Evolutionary conservation across 768 basidiomycete species (phyloP).

Genomic region (Russula lepida): DNA sequence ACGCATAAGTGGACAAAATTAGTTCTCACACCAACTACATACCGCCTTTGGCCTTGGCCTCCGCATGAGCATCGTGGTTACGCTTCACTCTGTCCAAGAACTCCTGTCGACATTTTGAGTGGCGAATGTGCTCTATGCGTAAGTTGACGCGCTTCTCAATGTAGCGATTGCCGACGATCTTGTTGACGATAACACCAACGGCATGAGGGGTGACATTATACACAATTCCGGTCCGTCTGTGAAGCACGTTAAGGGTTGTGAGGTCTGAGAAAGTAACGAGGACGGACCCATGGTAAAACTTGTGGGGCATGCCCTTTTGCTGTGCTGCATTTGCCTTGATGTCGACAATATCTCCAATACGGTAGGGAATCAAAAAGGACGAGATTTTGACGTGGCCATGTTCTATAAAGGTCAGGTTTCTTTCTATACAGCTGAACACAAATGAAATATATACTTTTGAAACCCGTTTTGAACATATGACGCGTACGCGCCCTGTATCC

Average conservation of each 20-base stretch:
- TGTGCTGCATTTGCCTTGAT: slow-evolving; percentile 99
- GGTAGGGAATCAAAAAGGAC: slow-evolving; percentile 89
- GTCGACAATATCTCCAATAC: slow-evolving; percentile 97
- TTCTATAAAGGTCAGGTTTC: slow-evolving; percentile 38
- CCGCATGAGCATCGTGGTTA: slow-evolving; percentile 76
- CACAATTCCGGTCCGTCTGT: slow-evolving; percentile 92
- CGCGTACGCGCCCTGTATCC: slow-evolving; percentile 99
- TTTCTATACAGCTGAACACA: background rate
- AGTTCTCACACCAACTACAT: slow-evolving; percentile 28
- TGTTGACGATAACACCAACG: slow-evolving; percentile 96
- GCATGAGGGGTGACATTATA: slow-evolving; percentile 96
- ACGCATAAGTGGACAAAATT: background rate
- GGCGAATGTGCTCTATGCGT: slow-evolving; percentile 89
- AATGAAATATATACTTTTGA: slow-evolving; percentile 67
- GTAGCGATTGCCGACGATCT: slow-evolving; percentile 98
- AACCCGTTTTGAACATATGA: slow-evolving; percentile 99
- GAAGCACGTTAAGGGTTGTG: background rate
- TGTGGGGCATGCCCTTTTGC: slow-evolving; percentile 99
- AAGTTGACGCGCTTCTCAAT: slow-evolving; percentile 99
- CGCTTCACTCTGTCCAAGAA: slow-evolving; percentile 93
- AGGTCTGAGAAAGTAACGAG: background rate
- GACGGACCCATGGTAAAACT: slow-evolving; percentile 92
- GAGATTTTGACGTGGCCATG: slow-evolving; percentile 86
- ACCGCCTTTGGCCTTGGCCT: slow-evolving; percentile 89
- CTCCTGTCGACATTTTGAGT: slow-evolving; percentile 97